Base-by-base conservation (phyloP, 2,329 filamentous ascomycete genomes). In the Emergomyces pasteurianus region DNA sequence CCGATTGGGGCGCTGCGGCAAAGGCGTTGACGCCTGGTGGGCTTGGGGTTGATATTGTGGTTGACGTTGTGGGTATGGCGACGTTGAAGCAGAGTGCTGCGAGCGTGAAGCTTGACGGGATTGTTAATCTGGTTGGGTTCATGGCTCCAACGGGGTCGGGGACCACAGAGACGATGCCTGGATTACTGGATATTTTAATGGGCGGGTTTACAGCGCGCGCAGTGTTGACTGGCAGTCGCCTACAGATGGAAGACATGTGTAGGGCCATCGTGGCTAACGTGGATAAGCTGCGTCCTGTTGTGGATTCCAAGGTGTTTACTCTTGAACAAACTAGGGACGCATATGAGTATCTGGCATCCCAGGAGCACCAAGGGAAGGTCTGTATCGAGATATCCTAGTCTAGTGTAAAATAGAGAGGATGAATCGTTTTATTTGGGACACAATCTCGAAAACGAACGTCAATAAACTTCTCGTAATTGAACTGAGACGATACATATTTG, bases 1-100 rank as follows among this genome's bases (percentile, higher is more conserved):
- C 78, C 0, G 74, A 80, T 12, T 86, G 84, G 84, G 80, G 83
- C 7, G 67, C 70, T 0, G 76, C 75, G 26, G 82, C 82, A 4
- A 75, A 79, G 61, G 70, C 71, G 4, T 67, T 76, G 10, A 78
- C 76, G 0, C 43, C 43, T 46, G 74, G 71, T 16, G 71, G 71
- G 0, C 66, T 70, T 12, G 82, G 81, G 23, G 81, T 78, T 2
- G 80, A 84, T 70, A 73, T 82, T 52, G 78, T 85, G 58, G 76
- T 85, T 62, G 83, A 85, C 65, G 78, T 77, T 47, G 82, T 80
- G 34, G 82, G 82, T 2, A 75, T 79, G 2, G 68, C 74, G 58
- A 84, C 82, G 0, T 68, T 84, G 23, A 72, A 73, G 46, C 79
- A 81, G 70, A 81, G 78, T 2, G 80, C 84, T 66, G 75, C 78